Evolutionary conservation across 2,329 filamentous ascomycete species (phyloP).

Genomic region (Hypoxylon sp.): DNA sequence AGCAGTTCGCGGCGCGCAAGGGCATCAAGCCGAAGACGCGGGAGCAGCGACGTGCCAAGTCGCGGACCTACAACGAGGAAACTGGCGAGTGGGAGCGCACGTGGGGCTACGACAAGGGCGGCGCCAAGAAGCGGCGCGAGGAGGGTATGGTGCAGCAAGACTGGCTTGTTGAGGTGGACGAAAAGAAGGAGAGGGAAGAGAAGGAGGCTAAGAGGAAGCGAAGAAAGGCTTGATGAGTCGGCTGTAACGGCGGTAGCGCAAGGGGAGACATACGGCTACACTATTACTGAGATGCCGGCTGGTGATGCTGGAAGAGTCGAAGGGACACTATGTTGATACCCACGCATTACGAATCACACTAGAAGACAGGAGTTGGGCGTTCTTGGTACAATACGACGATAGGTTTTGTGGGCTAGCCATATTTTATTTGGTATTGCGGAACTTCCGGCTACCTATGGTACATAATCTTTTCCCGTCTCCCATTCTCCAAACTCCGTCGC

Average conservation of each 20-base stretch:
- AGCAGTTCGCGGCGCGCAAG: constrained; percentile 96
- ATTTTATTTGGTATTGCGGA: constrained; percentile 41
- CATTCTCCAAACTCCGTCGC: constrained; percentile 45
- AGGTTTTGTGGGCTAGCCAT: constrained; percentile 26
- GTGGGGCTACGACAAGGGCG: constrained; percentile 80
- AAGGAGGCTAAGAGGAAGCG: constrained; percentile 52
- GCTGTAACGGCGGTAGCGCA: background rate
- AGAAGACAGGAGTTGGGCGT: constrained; percentile 36
- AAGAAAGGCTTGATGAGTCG: constrained; percentile 38
- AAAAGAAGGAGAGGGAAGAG: constrained; percentile 65
- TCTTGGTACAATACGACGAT: constrained; percentile 14
- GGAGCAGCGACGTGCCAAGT: constrained; percentile 76
- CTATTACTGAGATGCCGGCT: background rate
- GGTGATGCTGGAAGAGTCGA: constrained; percentile 1
- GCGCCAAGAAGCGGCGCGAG: constrained; percentile 83
- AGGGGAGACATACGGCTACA: background rate
- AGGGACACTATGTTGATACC: constrained; percentile 40
- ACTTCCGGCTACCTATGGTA: constrained; percentile 47
- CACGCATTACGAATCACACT: constrained; percentile 35
- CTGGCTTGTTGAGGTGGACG: constrained; percentile 94
- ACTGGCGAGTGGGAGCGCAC: constrained; percentile 91
- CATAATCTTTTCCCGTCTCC: constrained; percentile 41
- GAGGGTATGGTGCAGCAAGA: constrained; percentile 77
- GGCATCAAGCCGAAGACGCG: constrained; percentile 92
- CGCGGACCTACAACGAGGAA: constrained; percentile 87